Base-by-base conservation (phyloP, 2,329 filamentous ascomycete species). In the Metarhizium rileyi region DNA sequence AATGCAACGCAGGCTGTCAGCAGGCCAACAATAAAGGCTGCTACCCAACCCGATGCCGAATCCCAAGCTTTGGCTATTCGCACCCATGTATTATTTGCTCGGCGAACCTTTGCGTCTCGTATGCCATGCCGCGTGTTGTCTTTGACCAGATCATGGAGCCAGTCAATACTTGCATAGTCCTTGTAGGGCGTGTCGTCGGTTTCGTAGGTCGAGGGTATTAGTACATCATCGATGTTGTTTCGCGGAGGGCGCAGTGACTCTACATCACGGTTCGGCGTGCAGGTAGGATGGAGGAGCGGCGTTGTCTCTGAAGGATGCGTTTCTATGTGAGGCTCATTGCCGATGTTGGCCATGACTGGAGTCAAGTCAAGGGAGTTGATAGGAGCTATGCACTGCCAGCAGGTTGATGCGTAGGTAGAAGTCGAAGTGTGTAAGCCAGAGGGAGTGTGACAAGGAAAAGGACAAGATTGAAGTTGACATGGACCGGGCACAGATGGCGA, bases 141-240 rank as follows among this genome's bases (percentile, higher is more conserved):
- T 63, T 78, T 79, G 60, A 79, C 74, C 50, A 82, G 61, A 56
- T 80, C 77, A 59, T 80, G 78, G 9, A 82, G 66, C 77, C 77
- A 82, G 61, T 83, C 78, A 50, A 81, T 81, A 1, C 77, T 80
- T 7, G 74, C 77, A 55, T 83, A 82, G 54, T 81, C 74, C 57
- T 79, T 80, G 58, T 82, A 83, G 1, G 76, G 73, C 20, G 81
- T 60, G 47, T 77, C 64, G 57, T 81, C 78, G 40, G 76, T 77
- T 10, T 77, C 50, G 25, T 49, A 46, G 20, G 38, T 16, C 4
- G 38, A 42, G 2, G 8, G 22, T 6, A 42, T 5, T 8, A 14
- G 3, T 25, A 42, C 7, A 18, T 25, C 7, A 22, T 25, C 9
- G 10, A 14, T 42, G 10, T 6, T 5, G 38, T 6, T 10, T 25